Conservation (phyloP, 2,329 filamentous ascomycete species). For the Trichoderma aggressivum region DNA sequence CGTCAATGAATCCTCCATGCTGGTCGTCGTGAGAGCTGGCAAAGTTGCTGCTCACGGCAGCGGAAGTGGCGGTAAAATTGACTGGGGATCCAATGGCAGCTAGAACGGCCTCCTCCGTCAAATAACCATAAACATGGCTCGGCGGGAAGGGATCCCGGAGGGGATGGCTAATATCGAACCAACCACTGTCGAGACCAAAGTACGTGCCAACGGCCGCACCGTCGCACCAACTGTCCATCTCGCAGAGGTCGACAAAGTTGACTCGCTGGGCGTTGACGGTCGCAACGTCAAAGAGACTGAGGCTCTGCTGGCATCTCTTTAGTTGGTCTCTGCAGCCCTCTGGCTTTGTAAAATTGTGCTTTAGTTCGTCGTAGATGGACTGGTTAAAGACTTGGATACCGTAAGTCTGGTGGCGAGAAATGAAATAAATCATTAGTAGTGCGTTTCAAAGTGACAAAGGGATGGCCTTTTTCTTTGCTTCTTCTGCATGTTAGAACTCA, state of each 20-base stretch:
- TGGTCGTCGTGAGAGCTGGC: slow-evolving; percentile 60
- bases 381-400: slow-evolving; percentile 56
- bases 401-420: slow-evolving; percentile 41
- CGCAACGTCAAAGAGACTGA: slow-evolving; percentile 51
- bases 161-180: slow-evolving; percentile 60
- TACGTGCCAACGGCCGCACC: slow-evolving; percentile 56
- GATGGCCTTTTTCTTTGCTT: not conserved
- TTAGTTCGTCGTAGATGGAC: slow-evolving; percentile 32
- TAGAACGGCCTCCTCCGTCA: slow-evolving; percentile 56
- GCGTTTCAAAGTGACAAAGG: not conserved
- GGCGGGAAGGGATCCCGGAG: slow-evolving; percentile 60
- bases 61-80: slow-evolving; percentile 50
- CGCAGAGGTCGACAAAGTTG: slow-evolving; percentile 36
- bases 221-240: slow-evolving; percentile 49
- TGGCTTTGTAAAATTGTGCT: slow-evolving; percentile 30
- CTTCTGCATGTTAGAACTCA: slow-evolving; percentile 27
- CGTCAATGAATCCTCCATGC: slow-evolving; percentile 45
- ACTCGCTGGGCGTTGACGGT: slow-evolving; percentile 36
- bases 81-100: slow-evolving; percentile 59
- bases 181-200: slow-evolving; percentile 50
- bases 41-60: slow-evolving; percentile 49
- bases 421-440: not conserved
- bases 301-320: slow-evolving; percentile 44
- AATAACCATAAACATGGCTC: slow-evolving; percentile 57
- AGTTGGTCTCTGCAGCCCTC: slow-evolving; percentile 55